These are phyloP conservation scores for Torrubiella hemipterigena DNA, from an alignment of 2,329 filamentous ascomycete genomes.

Conservation along the genomic window DNA sequence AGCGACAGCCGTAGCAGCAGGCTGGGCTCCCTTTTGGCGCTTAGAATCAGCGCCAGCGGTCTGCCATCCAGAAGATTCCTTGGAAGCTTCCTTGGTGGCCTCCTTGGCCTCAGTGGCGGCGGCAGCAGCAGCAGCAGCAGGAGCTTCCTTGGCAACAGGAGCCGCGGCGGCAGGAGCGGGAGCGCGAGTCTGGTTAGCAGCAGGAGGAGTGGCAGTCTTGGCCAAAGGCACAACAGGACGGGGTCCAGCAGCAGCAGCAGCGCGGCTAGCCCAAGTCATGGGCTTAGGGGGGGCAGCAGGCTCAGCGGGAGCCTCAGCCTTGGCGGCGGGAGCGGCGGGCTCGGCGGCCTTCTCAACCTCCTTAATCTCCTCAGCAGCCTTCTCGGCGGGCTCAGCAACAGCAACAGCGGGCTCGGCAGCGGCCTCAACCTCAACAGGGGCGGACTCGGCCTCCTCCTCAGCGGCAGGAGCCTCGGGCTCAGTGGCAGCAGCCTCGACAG, in stretches of 20 bases:
- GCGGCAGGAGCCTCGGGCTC: conserved; percentile 18
- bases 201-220: conserved; percentile 44
- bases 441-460: conserved; percentile 15
- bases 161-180: conserved; percentile 29
- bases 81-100: conserved; percentile 20
- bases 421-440: conserved; percentile 14
- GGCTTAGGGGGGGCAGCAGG: conserved; percentile 41
- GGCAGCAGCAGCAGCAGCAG: conserved; percentile 21
- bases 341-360: conserved; percentile 57
- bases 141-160: conserved; percentile 22
- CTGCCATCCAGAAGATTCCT: conserved; percentile 61
- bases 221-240: conserved; percentile 40
- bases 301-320: conserved; percentile 30
- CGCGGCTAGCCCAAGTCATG: conserved; percentile 65
- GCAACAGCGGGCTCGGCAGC: conserved; percentile 34
- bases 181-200: conserved; percentile 35
- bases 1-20: conserved; percentile 41
- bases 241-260: conserved; percentile 45
- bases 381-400: conserved; percentile 31
- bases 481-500: conserved; percentile 14
- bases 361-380: conserved; percentile 44
- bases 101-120: conserved; percentile 21
- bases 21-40: conserved; percentile 66
- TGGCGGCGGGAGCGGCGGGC: conserved; percentile 32
- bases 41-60: conserved; percentile 75